Evolutionary conservation across 2,329 filamentous ascomycete genomes (phyloP), one percentile per base, ranked within the genome.

Genomic region (Aspergillus sp.): DNA sequence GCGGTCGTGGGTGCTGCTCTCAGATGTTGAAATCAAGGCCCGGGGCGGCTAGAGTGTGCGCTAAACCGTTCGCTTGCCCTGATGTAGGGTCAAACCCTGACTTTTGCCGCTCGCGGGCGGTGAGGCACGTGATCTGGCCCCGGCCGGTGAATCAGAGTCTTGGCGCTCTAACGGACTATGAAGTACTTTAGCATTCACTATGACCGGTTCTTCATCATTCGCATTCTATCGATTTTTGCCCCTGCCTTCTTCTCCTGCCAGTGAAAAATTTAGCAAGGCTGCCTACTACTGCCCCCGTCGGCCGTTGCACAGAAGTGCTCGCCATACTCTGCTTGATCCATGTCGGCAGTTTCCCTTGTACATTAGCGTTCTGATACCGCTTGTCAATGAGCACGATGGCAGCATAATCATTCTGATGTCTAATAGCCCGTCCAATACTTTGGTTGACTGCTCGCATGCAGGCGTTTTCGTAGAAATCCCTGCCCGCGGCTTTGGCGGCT

Each of bases 371-470:
- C n/a, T 82, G 85, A 75, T 95, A 99, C 54, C 95, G 82, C 63
- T 84, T 82, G 75, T 99, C 95, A 36, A 95, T 80, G 71, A 99
- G 83, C 58, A 97, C 78, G 63, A 99, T 97, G 16, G 90, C 88
- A 4, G 95, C 95, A 76, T 96, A 98, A 76, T 99, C 95, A 24
- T 85, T 86, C 57, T 84, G 85, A 73, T 99, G 95, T 51, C 95
- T 83, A 68, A 99, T 97, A 1, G 92, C 95, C 59, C 95, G 83
- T 0, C 95, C 95, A 66, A 99, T 93, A 71, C 91, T 95, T 79
- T 99, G 95, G 74, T 99, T 99, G 4, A 99, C 95, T 4, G 93
- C 92, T 45, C 95, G 84, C 93, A 99, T 97, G 74, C 93, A 97
- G 0, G 91, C 87, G 72, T 98, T 98, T 73, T 97, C 92, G 71